Base-by-base conservation (phyloP, 2,329 filamentous ascomycete genomes). In the Apiospora malaysiana region DNA sequence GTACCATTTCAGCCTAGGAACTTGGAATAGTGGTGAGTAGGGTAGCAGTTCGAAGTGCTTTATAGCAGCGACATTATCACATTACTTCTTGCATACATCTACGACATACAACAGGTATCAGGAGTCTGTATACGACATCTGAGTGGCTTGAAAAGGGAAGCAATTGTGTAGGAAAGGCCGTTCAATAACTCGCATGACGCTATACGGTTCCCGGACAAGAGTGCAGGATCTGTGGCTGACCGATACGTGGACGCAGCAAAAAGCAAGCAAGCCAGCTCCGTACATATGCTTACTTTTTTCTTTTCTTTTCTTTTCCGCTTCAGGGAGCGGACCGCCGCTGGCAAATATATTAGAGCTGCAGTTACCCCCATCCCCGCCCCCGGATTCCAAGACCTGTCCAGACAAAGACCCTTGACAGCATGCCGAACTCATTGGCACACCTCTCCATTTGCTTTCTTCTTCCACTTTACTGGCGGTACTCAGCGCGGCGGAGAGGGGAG, bases 191-290 rank as follows among this genome's bases (percentile, higher is more conserved):
- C 32, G 32, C 32, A 63, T 63, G 56, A n/a, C 18, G 32, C 56
- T 63, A 63, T 40, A 21, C 56, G n/a, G 18, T 63, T 63, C 56
- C 32, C 3, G 32, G 32, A 6, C 56, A 21, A 5, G 32, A 40
- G 56, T 63, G 56, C 56, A 63, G 56, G 56, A 63, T 63, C 56
- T 23, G 9, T 21, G 56, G 23, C 32, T 63, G 37, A n/a, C 40
- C 56, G 32, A 40, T 40, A 40, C 21, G 32, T 40, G 56, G 56
- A 63, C 3, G 56, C 56, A 63, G 8, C 56, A 10, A 63, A 63
- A 63, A 40, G 56, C 56, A 63, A 63, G n/a, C 3, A 1, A 45
- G 16, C 42, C 10, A n/a, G n/a, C n/a, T n/a, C n/a, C n/a, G n/a
- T 14, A 45, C 12, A 40, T n/a, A n/a, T 40, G 18, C 27, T 40